Evolutionary conservation across 306 rosid genomes (phyloP).

Genomic region (Sicyos edulis): DNA sequence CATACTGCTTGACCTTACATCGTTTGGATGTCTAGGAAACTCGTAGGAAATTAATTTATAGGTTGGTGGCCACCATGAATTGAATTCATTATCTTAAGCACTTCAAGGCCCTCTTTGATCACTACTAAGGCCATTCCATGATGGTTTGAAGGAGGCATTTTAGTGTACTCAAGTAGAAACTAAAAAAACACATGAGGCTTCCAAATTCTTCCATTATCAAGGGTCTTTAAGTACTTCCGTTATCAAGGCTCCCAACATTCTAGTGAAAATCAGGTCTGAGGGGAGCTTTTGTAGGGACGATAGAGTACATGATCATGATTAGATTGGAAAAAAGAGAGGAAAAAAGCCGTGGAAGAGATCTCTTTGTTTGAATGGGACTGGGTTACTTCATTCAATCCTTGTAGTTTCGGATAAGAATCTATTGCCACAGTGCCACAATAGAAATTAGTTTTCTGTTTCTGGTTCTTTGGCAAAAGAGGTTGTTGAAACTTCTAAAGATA

Average conservation of each 20-base stretch:
- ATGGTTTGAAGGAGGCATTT: background rate
- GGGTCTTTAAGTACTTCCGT: no score
- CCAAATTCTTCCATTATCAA: background rate
- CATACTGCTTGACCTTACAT: no score
- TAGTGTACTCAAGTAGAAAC: background rate
- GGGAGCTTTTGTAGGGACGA: background rate
- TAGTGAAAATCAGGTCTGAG: background rate
- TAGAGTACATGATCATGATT: background rate
- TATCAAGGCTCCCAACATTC: background rate
- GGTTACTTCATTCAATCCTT: background rate
- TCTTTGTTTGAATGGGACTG: background rate
- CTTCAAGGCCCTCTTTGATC: no score
- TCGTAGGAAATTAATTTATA: no score
- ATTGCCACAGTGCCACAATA: constrained; percentile 1
- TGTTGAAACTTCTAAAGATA: background rate
- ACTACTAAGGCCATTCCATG: no score
- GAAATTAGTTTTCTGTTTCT: background rate
- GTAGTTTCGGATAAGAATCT: background rate
- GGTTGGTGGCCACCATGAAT: no score
- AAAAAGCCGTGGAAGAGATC: background rate
- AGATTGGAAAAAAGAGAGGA: background rate
- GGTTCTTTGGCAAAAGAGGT: background rate
- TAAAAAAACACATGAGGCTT: background rate
- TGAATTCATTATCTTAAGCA: no score
- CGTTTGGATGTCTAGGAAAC: no score